phyloP scores from a whole-genome alignment of 1,139 yeast genomes.

The Pichia sp. region DNA sequence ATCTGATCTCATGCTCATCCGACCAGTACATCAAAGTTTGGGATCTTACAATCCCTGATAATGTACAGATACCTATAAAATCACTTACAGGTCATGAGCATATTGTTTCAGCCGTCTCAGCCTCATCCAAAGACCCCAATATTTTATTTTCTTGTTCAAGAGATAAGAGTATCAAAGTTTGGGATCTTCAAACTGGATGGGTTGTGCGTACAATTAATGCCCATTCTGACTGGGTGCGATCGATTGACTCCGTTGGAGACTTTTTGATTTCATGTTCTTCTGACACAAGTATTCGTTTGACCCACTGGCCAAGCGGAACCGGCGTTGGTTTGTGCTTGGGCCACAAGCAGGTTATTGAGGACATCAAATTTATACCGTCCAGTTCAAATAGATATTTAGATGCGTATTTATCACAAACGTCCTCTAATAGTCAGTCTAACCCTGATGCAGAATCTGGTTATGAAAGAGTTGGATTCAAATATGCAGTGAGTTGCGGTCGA shows the following conservation, averaged over 20 bases:
- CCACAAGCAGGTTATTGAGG: slow-evolving; percentile 82
- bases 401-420: slow-evolving; percentile 31
- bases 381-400: slow-evolving; percentile 49
- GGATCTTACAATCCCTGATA: slow-evolving; percentile 20
- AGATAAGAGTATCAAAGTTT: slow-evolving; percentile 66
- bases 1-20: slow-evolving; percentile 51
- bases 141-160: slow-evolving; percentile 70
- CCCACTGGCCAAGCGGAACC: slow-evolving; percentile 60
- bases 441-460: slow-evolving; percentile 23
- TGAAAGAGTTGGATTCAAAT: slow-evolving; percentile 51
- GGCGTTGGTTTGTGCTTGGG: slow-evolving; percentile 68
- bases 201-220: slow-evolving; percentile 65
- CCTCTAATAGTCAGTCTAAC: neutral
- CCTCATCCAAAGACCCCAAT: slow-evolving; percentile 42
- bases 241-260: slow-evolving; percentile 40
- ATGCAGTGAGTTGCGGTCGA: slow-evolving; percentile 76
- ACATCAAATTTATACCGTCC: slow-evolving; percentile 62
- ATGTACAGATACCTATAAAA: slow-evolving; percentile 42
- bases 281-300: slow-evolving; percentile 71
- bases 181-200: slow-evolving; percentile 75
- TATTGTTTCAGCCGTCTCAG: slow-evolving; percentile 64
- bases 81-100: slow-evolving; percentile 89
- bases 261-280: slow-evolving; percentile 74
- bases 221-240: slow-evolving; percentile 89
- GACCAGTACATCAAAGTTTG: slow-evolving; percentile 47